A percentile compares a stretch with the other conserved stretches of the same genome.
Evolutionary conservation across 2,329 filamentous ascomycete species (phyloP).

Genomic region (Verticillium albo-atrum): DNA sequence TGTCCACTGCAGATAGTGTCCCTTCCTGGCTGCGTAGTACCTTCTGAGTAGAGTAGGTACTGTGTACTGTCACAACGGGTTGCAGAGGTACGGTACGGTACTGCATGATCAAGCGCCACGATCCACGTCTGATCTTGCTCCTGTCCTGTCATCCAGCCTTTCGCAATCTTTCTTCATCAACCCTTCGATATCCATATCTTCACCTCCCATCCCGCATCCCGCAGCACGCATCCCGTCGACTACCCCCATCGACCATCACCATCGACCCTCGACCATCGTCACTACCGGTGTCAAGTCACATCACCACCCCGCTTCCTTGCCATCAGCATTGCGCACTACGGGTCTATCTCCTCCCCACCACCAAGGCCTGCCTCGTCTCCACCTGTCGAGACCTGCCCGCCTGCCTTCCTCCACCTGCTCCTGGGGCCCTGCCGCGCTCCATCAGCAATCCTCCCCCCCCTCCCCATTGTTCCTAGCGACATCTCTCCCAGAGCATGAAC

Average conservation of each 20-base stretch:
- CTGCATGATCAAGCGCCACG: not conserved
- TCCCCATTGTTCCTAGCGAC: not conserved
- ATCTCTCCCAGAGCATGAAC: not conserved
- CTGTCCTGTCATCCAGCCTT: not conserved
- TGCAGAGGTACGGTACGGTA: not conserved
- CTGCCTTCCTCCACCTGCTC: not conserved
- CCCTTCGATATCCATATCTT: not conserved
- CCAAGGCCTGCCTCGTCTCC: not conserved
- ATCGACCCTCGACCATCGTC: not conserved
- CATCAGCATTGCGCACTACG: not conserved
- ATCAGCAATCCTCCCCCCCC: not conserved
- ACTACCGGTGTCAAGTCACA: not conserved
- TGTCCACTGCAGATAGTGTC: not conserved
- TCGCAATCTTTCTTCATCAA: not conserved
- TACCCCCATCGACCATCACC: not conserved
- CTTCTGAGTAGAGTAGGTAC: no score
- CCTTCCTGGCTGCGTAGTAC: no score
- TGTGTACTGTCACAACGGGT: no score
- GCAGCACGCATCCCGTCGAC: no score
- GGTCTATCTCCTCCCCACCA: no score
- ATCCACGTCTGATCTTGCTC: not conserved
- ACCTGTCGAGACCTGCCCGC: not conserved
- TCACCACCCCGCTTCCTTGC: not conserved
- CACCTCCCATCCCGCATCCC: not conserved
- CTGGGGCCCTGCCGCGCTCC: not conserved